A percentile compares a stretch with the other conserved stretches of the same genome.
Evolutionary conservation across 2,329 filamentous ascomycete genomes (phyloP).

Genomic region (Pyrenophora graminea): DNA sequence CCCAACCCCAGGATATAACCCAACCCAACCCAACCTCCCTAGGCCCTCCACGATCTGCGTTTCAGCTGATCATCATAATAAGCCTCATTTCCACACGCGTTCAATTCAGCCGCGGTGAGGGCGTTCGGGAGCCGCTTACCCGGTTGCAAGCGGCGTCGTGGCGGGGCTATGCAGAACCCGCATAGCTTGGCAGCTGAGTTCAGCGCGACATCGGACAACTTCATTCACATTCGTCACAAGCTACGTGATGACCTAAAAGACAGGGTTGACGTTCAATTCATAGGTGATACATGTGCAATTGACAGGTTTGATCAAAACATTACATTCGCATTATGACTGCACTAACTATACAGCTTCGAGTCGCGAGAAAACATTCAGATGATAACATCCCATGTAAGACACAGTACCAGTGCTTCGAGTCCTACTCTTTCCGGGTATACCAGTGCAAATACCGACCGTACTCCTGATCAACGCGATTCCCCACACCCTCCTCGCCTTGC

Average conservation of each 20-base stretch:
- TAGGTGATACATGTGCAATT: too few relatives aligned
- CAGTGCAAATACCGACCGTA: neutral
- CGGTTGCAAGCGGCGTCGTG: too few relatives aligned
- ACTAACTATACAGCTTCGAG: too few relatives aligned
- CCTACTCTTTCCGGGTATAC: neutral
- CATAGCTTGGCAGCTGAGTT: too few relatives aligned
- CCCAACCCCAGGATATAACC: neutral
- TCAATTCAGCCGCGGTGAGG: constrained; percentile 6
- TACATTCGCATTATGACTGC: too few relatives aligned
- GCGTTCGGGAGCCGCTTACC: constrained; percentile 6
- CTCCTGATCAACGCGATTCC: neutral
- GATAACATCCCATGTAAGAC: neutral
- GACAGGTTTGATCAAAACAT: too few relatives aligned
- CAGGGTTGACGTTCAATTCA: too few relatives aligned
- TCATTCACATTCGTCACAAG: too few relatives aligned
- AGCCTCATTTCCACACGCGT: constrained; percentile 10
- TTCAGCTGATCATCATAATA: constrained; percentile 11
- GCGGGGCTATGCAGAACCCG: too few relatives aligned
- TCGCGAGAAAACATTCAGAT: too few relatives aligned
- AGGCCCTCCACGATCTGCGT: constrained; percentile 1
- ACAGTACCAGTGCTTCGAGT: neutral
- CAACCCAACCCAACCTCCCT: neutral
- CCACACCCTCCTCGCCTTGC: neutral
- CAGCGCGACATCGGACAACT: too few relatives aligned
- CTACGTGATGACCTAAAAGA: too few relatives aligned